Evolutionary conservation across 768 basidiomycete species (phyloP).

Genomic region (Phylloporus arenicola): DNA sequence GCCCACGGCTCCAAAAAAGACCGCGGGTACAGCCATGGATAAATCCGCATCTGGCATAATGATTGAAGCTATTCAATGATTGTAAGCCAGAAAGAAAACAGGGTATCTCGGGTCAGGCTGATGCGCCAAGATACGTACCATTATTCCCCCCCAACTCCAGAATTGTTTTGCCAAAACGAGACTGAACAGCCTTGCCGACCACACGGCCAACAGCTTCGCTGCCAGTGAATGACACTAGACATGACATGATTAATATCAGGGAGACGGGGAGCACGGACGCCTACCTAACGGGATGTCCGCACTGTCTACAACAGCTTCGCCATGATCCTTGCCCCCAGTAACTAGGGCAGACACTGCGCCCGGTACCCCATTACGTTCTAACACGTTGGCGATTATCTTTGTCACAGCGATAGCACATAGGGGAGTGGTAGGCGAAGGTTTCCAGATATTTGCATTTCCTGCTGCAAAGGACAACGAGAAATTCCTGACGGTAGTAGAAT

Average conservation of each 20-base stretch:
- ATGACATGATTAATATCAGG: constrained; percentile 1
- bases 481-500: constrained; percentile 56
- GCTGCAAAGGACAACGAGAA: constrained; percentile 81
- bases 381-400: constrained; percentile 71
- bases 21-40: constrained; percentile 79
- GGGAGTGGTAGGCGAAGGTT: constrained; percentile 86
- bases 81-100: constrained; percentile 11
- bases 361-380: constrained; percentile 78
- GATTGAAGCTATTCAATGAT: constrained; percentile 61
- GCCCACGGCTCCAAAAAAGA: constrained; percentile 93
- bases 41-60: constrained; percentile 94
- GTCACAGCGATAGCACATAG: constrained; percentile 89
- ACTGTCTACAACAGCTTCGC: constrained; percentile 73
- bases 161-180: constrained; percentile 83
- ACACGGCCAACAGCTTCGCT: constrained; percentile 82
- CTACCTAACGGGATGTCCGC: constrained; percentile 73
- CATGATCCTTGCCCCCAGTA: constrained; percentile 76
- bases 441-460: constrained; percentile 94
- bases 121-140: constrained; percentile 43
- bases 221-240: constrained; percentile 88
- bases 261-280: neutral
- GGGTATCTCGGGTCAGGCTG: constrained; percentile 16
- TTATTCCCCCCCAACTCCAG: constrained; percentile 96
- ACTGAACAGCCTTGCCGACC: constrained; percentile 85
- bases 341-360: constrained; percentile 81